These are phyloP conservation scores for Kappamyces sp. DNA, from an alignment of 192 early-diverging fungal genomes.

Conservation along the genomic window DNA sequence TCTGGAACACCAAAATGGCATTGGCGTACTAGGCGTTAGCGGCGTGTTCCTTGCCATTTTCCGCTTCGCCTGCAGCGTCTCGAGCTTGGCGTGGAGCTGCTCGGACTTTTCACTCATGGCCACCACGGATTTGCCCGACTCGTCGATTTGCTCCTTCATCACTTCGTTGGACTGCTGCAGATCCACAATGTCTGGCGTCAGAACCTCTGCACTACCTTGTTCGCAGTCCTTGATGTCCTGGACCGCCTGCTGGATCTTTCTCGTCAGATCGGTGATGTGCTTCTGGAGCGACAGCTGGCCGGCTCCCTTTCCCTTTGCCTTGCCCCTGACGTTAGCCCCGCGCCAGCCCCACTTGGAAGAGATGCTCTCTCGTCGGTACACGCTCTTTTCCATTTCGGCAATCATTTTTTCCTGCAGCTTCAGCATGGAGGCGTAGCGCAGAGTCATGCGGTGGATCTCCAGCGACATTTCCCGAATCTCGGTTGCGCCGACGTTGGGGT, in stretches of 20 bases:
- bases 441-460: conserved; percentile 61
- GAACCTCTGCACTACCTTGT: conserved; percentile 18
- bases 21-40: conserved; percentile 22
- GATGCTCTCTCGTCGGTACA: conserved; percentile 52
- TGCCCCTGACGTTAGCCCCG: conserved; percentile 17
- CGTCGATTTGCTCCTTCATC: conserved; percentile 28
- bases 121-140: conserved; percentile 19
- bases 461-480: conserved; percentile 55
- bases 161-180: conserved; percentile 28
- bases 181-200: conserved; percentile 27
- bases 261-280: conserved; percentile 44
- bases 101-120: conserved; percentile 16
- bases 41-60: conserved; percentile 16
- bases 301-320: conserved; percentile 45
- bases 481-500: conserved; percentile 56
- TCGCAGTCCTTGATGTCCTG: conserved; percentile 48
- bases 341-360: conserved; percentile 24
- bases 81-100: conserved; percentile 10
- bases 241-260: conserved; percentile 39
- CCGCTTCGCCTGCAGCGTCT: conserved; percentile 12
- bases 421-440: conserved; percentile 50
- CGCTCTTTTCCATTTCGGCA: conserved; percentile 59
- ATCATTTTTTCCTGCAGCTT: conserved; percentile 62
- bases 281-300: conserved; percentile 45
- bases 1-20: conserved; percentile 38